Evolutionary conservation across 2,329 filamentous ascomycete species (phyloP).

Genomic region (Onygenales sp.): DNA sequence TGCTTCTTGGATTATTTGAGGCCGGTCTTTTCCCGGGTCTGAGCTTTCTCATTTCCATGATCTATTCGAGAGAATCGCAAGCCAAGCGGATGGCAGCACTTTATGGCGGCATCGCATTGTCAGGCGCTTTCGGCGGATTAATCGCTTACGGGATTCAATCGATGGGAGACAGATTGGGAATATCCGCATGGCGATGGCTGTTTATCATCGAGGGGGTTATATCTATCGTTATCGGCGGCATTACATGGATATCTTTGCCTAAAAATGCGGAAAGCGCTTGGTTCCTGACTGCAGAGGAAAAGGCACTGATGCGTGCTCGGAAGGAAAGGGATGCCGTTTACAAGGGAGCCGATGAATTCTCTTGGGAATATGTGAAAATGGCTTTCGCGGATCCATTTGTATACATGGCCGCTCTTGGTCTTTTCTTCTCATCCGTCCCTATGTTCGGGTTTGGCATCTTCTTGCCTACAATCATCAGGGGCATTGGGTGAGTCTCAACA

Average conservation of each 20-base stretch:
- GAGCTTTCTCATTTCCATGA: conserved; percentile 42
- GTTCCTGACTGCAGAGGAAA: conserved; percentile 42
- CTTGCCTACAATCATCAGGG: conserved; percentile 44
- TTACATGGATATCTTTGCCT: conserved; percentile 41
- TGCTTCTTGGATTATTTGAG: conserved; percentile 42
- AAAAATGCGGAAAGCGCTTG: conserved; percentile 39
- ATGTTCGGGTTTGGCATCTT: conserved; percentile 51
- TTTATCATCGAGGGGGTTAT: conserved; percentile 39
- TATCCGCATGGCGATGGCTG: conserved; percentile 39
- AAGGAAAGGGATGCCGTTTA: conserved; percentile 22
- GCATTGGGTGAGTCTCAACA: conserved; percentile 10
- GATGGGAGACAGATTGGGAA: conserved; percentile 23
- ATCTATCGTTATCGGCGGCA: conserved; percentile 20
- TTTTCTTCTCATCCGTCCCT: conserved; percentile 32
- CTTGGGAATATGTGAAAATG: conserved; percentile 10
- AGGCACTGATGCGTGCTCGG: conserved; percentile 42
- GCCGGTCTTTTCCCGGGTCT: conserved; percentile 43
- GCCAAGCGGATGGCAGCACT: conserved; percentile 49
- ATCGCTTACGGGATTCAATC: conserved; percentile 44
- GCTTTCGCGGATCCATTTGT: conserved; percentile 8
- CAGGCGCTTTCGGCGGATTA: conserved; percentile 44
- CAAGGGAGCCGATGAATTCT: conserved; percentile 19
- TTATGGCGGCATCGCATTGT: conserved; percentile 45
- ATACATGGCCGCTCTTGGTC: conserved; percentile 12
- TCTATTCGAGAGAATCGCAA: conserved; percentile 47